phyloP scores from a whole-genome alignment of 2,329 filamentous ascomycete genomes.

The Diaporthe destruens region DNA sequence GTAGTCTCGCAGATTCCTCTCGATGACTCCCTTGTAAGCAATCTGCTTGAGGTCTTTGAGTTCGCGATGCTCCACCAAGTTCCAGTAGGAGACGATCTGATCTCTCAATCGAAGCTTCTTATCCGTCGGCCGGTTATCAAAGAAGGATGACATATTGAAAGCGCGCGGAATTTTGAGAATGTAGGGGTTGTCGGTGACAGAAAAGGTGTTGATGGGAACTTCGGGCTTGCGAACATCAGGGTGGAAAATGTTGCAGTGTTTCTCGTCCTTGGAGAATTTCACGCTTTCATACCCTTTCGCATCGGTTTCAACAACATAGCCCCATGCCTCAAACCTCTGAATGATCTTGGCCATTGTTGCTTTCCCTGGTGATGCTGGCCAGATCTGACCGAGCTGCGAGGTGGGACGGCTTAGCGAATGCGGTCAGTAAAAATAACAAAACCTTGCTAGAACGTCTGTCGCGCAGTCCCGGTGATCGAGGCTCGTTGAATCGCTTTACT shows the following conservation, averaged over 20 bases:
- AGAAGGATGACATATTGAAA: not conserved
- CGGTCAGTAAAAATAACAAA: not conserved
- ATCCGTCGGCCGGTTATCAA: not conserved
- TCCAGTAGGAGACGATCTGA: not conserved
- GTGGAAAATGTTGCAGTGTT: slow-evolving; percentile 4
- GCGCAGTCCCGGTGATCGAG: not conserved
- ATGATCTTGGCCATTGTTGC: not conserved
- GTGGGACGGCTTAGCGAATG: not conserved
- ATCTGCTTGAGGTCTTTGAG: not conserved
- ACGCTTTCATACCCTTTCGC: not conserved
- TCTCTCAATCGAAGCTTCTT: not conserved
- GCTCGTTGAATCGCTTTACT: not conserved
- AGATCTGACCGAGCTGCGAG: not conserved
- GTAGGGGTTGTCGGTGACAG: not conserved
- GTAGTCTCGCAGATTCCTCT: not conserved
- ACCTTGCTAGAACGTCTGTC: not conserved
- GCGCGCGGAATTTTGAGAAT: not conserved
- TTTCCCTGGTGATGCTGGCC: not conserved
- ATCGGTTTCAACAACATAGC: not conserved
- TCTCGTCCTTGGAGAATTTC: fast-evolving
- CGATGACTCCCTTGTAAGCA: not conserved
- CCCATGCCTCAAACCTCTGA: slow-evolving; percentile 46
- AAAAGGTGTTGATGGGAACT: not conserved
- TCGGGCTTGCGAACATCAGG: not conserved
- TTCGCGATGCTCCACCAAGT: not conserved